Evolutionary conservation across 108 stramenopile species (phyloP).

Genomic region (Skeletonema potamos): DNA sequence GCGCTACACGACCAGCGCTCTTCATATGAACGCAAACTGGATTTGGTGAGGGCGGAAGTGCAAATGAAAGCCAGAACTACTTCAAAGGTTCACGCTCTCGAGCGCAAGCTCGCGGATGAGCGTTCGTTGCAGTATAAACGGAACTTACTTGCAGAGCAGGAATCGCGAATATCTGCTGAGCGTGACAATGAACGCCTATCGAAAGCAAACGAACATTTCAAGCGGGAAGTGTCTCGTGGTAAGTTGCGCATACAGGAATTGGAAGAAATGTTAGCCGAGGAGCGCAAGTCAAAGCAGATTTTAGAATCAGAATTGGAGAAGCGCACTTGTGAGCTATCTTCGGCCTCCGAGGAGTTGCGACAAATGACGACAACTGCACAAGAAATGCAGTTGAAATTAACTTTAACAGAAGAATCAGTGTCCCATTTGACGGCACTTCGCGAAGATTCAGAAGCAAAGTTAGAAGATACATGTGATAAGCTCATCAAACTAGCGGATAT

Average conservation of each 20-base stretch:
- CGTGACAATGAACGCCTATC: neutral
- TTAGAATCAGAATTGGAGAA: conserved; percentile 12
- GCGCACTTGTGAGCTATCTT: conserved; percentile 19
- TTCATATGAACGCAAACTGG: conserved; percentile 30
- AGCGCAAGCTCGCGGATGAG: conserved; percentile 37
- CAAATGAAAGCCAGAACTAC: conserved; percentile 7
- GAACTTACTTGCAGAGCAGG: conserved; percentile 13
- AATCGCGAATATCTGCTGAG: conserved; percentile 13
- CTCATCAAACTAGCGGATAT: conserved; percentile 31
- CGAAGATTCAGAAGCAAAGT: conserved; percentile 14
- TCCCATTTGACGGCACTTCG: conserved; percentile 5
- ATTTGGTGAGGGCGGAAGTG: conserved; percentile 28
- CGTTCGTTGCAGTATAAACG: conserved; percentile 3
- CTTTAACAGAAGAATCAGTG: conserved; percentile 16
- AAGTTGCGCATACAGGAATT: conserved; percentile 30
- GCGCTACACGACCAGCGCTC: conserved; percentile 26
- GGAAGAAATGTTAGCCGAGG: conserved; percentile 20
- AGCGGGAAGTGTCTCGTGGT: conserved; percentile 5
- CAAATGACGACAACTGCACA: neutral
- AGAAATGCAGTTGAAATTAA: conserved; percentile 26
- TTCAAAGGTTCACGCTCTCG: conserved; percentile 26
- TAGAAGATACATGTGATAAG: conserved; percentile 43
- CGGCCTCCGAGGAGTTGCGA: conserved; percentile 27
- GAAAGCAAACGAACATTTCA: conserved; percentile 19
- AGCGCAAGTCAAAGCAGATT: conserved; percentile 4